A percentile compares a stretch with the other conserved stretches of the same genome.
Conservation (phyloP, 768 basidiomycete genomes). For the Gloeophyllum trabeum region DNA sequence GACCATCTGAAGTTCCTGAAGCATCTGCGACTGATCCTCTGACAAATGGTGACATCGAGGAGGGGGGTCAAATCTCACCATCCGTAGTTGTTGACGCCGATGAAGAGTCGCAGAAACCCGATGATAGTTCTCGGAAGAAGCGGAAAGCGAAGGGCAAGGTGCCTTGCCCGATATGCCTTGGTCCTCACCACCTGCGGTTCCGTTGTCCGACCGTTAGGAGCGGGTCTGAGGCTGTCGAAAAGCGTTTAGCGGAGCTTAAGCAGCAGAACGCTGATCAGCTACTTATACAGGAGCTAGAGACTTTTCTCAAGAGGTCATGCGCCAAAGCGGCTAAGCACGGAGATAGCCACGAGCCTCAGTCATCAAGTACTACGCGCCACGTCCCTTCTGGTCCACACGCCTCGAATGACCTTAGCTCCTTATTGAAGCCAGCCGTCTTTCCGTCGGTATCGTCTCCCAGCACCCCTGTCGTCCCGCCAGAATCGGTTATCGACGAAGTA, state of each 20-base stretch:
- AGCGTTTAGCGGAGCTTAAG: slow-evolving; percentile 33
- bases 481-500: slow-evolving; percentile 24
- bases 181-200: slow-evolving; percentile 34
- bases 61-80: too few relatives aligned
- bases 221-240: slow-evolving; percentile 29
- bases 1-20: too few relatives aligned
- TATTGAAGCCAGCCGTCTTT: too few relatives aligned
- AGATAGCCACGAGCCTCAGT: neutral
- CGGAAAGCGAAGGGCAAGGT: slow-evolving; percentile 3
- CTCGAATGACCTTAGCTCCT: neutral
- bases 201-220: slow-evolving; percentile 35
- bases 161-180: slow-evolving; percentile 34
- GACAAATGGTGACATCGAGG: too few relatives aligned
- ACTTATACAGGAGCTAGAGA: slow-evolving; percentile 31
- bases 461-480: slow-evolving; percentile 16
- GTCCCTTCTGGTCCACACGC: slow-evolving; percentile 1
- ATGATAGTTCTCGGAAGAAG: too few relatives aligned
- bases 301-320: slow-evolving; percentile 12
- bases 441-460: neutral
- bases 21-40: too few relatives aligned
- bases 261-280: slow-evolving; percentile 10
- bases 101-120: too few relatives aligned
- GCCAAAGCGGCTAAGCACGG: slow-evolving; percentile 12
- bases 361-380: too few relatives aligned
- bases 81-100: too few relatives aligned